phyloP scores from a whole-genome alignment of 306 rosid genomes.

The Begonia fuchsioides region DNA sequence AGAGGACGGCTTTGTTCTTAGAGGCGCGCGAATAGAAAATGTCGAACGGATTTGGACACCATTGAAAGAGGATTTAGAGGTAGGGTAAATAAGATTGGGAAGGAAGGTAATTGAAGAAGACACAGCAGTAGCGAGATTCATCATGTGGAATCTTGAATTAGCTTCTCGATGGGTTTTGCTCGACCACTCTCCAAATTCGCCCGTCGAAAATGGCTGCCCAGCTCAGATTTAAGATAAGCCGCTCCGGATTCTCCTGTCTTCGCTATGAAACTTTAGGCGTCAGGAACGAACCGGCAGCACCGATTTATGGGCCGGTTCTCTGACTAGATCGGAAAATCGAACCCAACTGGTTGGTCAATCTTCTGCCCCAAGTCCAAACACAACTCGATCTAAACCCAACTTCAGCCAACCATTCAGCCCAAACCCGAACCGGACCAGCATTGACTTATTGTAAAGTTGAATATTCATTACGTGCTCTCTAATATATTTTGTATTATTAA shows the following conservation, averaged over 20 bases:
- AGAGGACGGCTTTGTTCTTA: conserved; percentile 11
- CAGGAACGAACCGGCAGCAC: too few relatives aligned
- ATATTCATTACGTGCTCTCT: too few relatives aligned
- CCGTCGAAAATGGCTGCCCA: too few relatives aligned
- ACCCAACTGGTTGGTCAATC: too few relatives aligned
- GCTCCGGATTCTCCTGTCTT: background rate
- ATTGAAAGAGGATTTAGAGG: conserved; percentile 29
- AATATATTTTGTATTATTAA: too few relatives aligned
- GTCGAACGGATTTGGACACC: conserved; percentile 21
- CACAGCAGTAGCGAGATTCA: conserved; percentile 25
- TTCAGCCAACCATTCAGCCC: too few relatives aligned
- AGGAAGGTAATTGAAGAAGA: conserved; percentile 21
- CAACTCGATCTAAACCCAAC: too few relatives aligned
- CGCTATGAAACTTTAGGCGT: background rate
- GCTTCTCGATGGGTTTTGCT: background rate
- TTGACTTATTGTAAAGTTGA: too few relatives aligned
- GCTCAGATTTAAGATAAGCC: conserved; percentile 4
- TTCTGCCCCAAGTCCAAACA: too few relatives aligned
- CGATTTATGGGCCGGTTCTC: too few relatives aligned
- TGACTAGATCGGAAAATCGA: too few relatives aligned
- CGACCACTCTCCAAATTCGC: conserved; percentile 1
- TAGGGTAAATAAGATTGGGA: conserved; percentile 14
- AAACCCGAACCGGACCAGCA: too few relatives aligned
- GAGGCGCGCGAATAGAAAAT: conserved; percentile 21
- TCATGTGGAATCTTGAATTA: conserved; percentile 7